Conservation (phyloP, 129 eudicot genomes). For the Gnaphalium uliginosum region DNA sequence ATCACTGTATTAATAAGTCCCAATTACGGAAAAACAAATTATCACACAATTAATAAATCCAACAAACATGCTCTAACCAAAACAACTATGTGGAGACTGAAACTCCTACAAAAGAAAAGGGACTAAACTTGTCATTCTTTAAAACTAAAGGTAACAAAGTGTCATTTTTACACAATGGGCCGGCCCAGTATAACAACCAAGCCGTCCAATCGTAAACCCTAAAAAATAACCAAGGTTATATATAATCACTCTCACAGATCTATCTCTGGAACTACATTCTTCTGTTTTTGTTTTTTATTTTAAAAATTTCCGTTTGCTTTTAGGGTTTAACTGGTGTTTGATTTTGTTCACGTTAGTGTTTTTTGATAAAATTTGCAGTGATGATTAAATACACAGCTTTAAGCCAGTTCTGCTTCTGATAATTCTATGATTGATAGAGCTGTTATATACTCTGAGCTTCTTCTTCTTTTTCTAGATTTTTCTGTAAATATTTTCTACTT, state of each 20-base stretch:
- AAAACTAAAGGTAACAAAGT: background rate
- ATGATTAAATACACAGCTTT: constrained; percentile 47
- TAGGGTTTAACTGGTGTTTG: background rate
- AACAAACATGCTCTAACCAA: background rate
- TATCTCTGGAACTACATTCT: background rate
- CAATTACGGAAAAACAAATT: too few species aligned
- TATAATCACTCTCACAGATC: background rate
- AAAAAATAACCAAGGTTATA: background rate
- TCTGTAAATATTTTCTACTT: too few species aligned
- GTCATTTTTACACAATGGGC: background rate
- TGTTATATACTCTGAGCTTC: constrained; percentile 32
- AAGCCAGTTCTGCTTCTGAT: constrained; percentile 99
- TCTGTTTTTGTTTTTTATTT: background rate
- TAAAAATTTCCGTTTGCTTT: background rate
- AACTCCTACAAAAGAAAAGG: background rate
- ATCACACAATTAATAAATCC: too few species aligned
- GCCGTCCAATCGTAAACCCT: constrained; percentile 7
- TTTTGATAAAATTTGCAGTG: background rate
- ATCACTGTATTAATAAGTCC: too few species aligned
- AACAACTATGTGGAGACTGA: background rate
- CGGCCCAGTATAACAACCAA: constrained; percentile 19
- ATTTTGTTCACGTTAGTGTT: background rate
- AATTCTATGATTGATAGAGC: constrained; percentile 85
- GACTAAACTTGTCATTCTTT: background rate
- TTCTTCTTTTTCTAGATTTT: too few species aligned